Evolutionary conservation across 78 protist species (phyloP).

Genomic region (Paulinella micropora): DNA sequence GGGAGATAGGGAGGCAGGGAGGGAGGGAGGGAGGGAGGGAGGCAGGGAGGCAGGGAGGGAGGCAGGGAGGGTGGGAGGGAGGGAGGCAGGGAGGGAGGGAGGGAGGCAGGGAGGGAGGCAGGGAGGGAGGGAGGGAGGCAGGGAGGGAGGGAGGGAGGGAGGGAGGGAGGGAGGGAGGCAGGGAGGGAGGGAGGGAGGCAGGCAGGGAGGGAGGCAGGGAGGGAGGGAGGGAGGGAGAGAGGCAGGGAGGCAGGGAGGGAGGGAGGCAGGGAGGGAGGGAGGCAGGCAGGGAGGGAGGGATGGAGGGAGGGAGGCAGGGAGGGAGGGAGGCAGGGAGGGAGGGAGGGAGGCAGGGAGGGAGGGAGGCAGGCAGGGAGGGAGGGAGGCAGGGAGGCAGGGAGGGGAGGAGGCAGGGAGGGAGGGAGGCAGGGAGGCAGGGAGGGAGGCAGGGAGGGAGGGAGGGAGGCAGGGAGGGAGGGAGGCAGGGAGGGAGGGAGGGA

Average conservation of each 20-base stretch:
- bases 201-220: neutral
- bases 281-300: no score
- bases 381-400: no score
- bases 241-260: no score
- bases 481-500: neutral
- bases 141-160: neutral
- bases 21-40: neutral
- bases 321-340: neutral
- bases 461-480: neutral
- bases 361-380: neutral
- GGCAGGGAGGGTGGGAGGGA: no score
- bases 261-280: neutral
- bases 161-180: neutral
- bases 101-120: neutral
- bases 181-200: neutral
- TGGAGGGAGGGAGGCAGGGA: neutral
- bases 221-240: no score
- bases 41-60: neutral
- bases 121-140: neutral
- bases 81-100: neutral
- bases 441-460: neutral
- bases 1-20: no score
- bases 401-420: no score
- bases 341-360: neutral
- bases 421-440: neutral